Evolutionary conservation across 495 filamentous ascomycete species (phyloP), one percentile per base, ranked within the genome.

Genomic region (Stereocaulon alpinum): DNA sequence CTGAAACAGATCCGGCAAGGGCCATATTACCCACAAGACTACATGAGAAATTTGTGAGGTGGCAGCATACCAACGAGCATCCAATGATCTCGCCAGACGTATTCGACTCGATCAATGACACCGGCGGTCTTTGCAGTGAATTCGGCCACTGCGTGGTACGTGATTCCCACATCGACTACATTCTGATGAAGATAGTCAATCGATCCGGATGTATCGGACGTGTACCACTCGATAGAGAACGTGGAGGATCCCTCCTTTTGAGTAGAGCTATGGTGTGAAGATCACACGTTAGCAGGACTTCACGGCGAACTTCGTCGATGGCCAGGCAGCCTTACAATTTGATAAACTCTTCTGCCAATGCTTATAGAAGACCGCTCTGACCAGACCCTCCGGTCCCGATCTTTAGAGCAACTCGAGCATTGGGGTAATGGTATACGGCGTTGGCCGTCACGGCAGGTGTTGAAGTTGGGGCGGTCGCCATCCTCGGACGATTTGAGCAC

Each of bases 361-460:
- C 73, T 56, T 66, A 58, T 2, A 73, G 61, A 9, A 74, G 63
- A 29, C 73, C 72, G 24, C 67, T 71, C 45, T 73, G 71, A 22
- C 72, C 73, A 37, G 73, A 71, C 42, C 71, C 73, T 15, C 73
- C 73, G 52, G 70, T 75, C 7, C 69, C 72, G 57, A 75, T 72
- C 27, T 20, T 32, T 4, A 53, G 29, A 20, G 29, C 29, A 40
- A 53, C 27, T 53, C 12, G 12, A 53, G 27, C 10, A n/a, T 53
- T 53, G 11, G 50, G 50, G 32, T 32, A 53, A 40, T 32, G 27
- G 32, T 18, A 53, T 18, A 20, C 18, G 27, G 50, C 50, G 27
- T 53, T 53, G 22, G 50, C 24, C 27, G 14, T 20, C 17, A 53
- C 50, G 10, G 50, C 27, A 17, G 50, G 50, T 9, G 6, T 37